A percentile compares a stretch with the other conserved stretches of the same genome.
Conservation (phyloP, 768 basidiomycete species). For the Amanita pseudoporphyria region DNA sequence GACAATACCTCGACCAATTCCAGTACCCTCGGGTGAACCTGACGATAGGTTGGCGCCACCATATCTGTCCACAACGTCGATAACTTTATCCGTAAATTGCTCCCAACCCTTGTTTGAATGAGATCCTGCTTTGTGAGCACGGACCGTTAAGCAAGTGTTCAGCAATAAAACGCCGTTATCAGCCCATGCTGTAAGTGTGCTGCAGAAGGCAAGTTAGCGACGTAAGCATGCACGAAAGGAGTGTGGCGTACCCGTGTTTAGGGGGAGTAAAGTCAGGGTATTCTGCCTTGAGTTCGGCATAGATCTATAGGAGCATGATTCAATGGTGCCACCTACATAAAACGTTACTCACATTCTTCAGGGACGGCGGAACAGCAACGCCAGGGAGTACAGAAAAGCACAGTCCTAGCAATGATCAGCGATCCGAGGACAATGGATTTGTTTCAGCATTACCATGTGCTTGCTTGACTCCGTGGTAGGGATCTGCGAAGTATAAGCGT, state of each 20-base stretch:
- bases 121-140: conserved; percentile 63
- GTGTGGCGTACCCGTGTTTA: conserved; percentile 62
- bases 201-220: conserved; percentile 19
- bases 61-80: conserved; percentile 69
- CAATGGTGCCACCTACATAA: background rate
- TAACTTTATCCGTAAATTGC: conserved; percentile 71
- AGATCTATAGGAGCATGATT: conserved; percentile 50
- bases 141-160: conserved; percentile 89
- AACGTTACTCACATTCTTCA: conserved; percentile 55
- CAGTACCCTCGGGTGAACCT: conserved; percentile 21
- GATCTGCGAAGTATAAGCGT: conserved; percentile 34
- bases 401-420: conserved; percentile 41
- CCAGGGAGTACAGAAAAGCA: conserved; percentile 88
- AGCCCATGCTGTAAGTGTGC: conserved; percentile 77
- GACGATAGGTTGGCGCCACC: conserved; percentile 58
- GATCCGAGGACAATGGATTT: conserved; percentile 7
- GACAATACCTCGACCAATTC: conserved; percentile 55
- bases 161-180: conserved; percentile 82
- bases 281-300: conserved; percentile 75
- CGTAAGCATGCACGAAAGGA: conserved; percentile 5
- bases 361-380: conserved; percentile 66
- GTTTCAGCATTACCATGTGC: conserved; percentile 58
- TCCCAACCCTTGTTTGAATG: conserved; percentile 90
- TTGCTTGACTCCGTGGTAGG: conserved; percentile 72
- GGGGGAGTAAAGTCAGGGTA: conserved; percentile 74